These are phyloP conservation scores for Rhizomucor pusillus DNA, from an alignment of 371 early-diverging fungal species.

Conservation along the genomic window DNA sequence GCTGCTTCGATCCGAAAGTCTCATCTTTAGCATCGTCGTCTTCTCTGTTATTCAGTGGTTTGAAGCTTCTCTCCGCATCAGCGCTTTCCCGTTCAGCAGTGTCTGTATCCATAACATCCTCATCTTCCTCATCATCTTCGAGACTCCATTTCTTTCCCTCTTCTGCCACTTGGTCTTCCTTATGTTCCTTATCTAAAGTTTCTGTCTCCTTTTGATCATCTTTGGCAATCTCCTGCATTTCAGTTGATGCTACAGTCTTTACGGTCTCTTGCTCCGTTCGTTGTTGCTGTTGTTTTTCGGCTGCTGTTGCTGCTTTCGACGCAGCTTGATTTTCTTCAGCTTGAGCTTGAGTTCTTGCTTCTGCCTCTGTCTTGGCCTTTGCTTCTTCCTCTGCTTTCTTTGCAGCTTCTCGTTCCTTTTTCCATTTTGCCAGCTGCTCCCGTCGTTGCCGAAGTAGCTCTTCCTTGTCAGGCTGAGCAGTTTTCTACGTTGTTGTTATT, in stretches of 20 bases:
- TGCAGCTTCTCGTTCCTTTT: slow-evolving; percentile 57
- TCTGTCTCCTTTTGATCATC: slow-evolving; percentile 17
- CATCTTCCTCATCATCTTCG: slow-evolving; percentile 25
- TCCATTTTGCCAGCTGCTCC: slow-evolving; percentile 74
- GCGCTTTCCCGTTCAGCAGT: slow-evolving; percentile 6
- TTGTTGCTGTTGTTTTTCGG: slow-evolving; percentile 5
- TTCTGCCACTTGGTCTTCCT: slow-evolving; percentile 13
- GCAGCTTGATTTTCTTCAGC: slow-evolving; percentile 9
- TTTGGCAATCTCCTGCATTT: slow-evolving; percentile 7
- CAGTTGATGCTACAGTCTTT: slow-evolving; percentile 4
- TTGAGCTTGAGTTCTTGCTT: slow-evolving; percentile 2
- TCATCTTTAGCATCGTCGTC: slow-evolving; percentile 23
- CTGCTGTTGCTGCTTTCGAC: slow-evolving; percentile 15
- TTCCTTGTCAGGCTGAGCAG: slow-evolving; percentile 28
- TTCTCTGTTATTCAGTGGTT: slow-evolving; percentile 20
- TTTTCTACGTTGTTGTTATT: too few species aligned
- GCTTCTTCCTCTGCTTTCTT: slow-evolving; percentile 41
- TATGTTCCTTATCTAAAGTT: slow-evolving; percentile 19
- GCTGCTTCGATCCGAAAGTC: slow-evolving; percentile 11
- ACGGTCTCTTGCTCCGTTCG: slow-evolving; percentile 10
- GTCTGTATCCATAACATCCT: slow-evolving; percentile 18
- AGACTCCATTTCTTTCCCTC: slow-evolving; percentile 26
- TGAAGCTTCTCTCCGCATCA: slow-evolving; percentile 28
- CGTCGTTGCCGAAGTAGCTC: slow-evolving; percentile 66
- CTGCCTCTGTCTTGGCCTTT: slow-evolving; percentile 15